phyloP scores from a whole-genome alignment of 2,329 filamentous ascomycete species.

The Penicillium sp. region DNA sequence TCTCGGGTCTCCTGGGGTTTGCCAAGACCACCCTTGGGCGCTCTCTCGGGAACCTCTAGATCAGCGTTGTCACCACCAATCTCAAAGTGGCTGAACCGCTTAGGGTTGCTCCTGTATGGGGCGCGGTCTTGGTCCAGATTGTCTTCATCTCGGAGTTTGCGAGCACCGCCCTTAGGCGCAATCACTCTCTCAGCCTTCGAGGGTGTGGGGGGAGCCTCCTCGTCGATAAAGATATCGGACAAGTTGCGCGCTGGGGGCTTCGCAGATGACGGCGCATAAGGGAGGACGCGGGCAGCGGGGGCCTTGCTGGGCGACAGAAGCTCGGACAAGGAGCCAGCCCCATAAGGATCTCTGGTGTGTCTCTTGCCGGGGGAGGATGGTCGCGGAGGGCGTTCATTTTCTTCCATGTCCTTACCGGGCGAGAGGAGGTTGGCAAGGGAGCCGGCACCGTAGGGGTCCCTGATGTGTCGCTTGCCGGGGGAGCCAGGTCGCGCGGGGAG shows the following conservation, averaged over 20 bases:
- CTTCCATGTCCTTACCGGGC: conserved; percentile 51
- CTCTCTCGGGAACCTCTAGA: neutral
- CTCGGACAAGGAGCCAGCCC: conserved; percentile 64
- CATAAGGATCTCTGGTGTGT: conserved; percentile 44
- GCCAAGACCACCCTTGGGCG: conserved; percentile 46
- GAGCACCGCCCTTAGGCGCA: conserved; percentile 49
- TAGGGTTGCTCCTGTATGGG: conserved; percentile 64
- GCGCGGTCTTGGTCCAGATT: conserved; percentile 1
- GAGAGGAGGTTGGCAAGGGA: conserved; percentile 71
- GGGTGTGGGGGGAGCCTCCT: conserved; percentile 28
- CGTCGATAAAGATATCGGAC: conserved; percentile 66
- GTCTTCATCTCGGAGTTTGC: conserved; percentile 50
- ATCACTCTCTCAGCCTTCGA: conserved; percentile 32
- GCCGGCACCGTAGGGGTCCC: conserved; percentile 44
- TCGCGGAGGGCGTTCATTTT: neutral
- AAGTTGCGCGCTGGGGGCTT: conserved; percentile 68
- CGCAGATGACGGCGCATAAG: conserved; percentile 55
- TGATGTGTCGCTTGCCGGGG: conserved; percentile 43
- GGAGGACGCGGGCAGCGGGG: conserved; percentile 9
- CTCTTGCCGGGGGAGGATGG: conserved; percentile 40
- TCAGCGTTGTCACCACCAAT: conserved; percentile 33
- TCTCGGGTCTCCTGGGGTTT: conserved; percentile 48
- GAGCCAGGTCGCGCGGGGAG: conserved; percentile 24
- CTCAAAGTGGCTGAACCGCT: conserved; percentile 71
- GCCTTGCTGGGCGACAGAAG: conserved; percentile 63